Base-by-base conservation (phyloP, 2,329 filamentous ascomycete species). In the Thelonectria olida region DNA sequence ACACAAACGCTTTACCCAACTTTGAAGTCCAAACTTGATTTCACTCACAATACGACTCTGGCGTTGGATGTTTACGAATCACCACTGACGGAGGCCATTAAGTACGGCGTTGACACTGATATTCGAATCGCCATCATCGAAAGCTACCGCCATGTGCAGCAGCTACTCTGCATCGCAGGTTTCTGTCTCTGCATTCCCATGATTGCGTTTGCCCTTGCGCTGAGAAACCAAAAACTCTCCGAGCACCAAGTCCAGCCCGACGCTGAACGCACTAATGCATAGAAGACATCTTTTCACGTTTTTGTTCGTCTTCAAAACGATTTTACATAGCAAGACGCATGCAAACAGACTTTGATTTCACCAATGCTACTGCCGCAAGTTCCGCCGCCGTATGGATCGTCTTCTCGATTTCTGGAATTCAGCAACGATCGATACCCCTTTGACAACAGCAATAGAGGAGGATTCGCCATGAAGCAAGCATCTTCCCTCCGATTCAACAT, bases 121-220 rank as follows among this genome's bases (percentile, higher is more conserved):
- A 79, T 81, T 54, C 76, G 82, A 34, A 62, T 61, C 1, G 80
- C 78, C 36, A 80, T 84, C 23, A 80, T 84, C 39, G 61, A 64
- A 15, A 78, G 81, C 44, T 84, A 84, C 65, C 73, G 77, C 51
- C 72, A 80, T 34, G 76, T 81, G 1, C 82, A 84, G 73, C 69
- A 75, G 2, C 64, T 82, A 5, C 76, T 84, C 1, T 80, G 76
- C 59, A 77, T 82, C 39, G 78, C 80, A 0, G 82, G 81, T 7
- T 78, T 84, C 27, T 79, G 75, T 38, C 64, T 84, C 7, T 81
- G 79, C 23, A 74, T 83, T 13, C 82, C 81, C 4, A 79, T 84
- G 69, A 80, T 84, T 62, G 75, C 57, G 0, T 81, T 84, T 60
- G 80, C 82, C 1, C 62, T 79, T 36, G 71, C 72, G 6, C 65